A percentile compares a stretch with the other conserved stretches of the same genome.
Conservation (phyloP, 352 stramenopile species). For the Pythium brachiatum region DNA sequence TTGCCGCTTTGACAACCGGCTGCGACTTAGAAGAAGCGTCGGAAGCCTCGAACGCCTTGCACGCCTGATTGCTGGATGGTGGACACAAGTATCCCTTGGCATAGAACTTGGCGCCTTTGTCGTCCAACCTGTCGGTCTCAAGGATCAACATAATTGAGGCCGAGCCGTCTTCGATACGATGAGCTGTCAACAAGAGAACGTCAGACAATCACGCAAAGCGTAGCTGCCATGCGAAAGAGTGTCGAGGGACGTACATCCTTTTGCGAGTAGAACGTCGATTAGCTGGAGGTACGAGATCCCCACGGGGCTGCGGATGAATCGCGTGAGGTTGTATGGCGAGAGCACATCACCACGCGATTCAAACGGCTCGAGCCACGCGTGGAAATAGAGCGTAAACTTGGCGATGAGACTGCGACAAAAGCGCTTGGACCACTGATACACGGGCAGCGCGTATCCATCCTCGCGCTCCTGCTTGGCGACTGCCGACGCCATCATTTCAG, state of each 20-base stretch:
- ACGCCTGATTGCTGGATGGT: constrained; percentile 37
- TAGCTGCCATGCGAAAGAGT: constrained; percentile 5
- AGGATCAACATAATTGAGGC: constrained; percentile 69
- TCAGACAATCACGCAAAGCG: constrained; percentile 6
- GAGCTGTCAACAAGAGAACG: constrained; percentile 26
- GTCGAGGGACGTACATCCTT: constrained; percentile 46
- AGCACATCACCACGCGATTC: constrained; percentile 58
- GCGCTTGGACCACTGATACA: constrained; percentile 79
- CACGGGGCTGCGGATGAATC: constrained; percentile 70
- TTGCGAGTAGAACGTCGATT: constrained; percentile 76
- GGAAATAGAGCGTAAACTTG: constrained; percentile 84
- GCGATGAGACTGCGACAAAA: constrained; percentile 83
- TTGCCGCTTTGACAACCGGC: not conserved
- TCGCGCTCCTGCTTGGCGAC: constrained; percentile 74
- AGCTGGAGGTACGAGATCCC: constrained; percentile 81
- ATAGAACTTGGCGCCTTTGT: constrained; percentile 78
- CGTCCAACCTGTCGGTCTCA: constrained; percentile 69
- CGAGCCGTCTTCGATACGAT: constrained; percentile 47
- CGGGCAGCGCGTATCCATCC: constrained; percentile 71
- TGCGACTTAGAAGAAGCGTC: not conserved
- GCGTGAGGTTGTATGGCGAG: constrained; percentile 60
- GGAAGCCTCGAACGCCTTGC: not conserved
- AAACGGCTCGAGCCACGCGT: constrained; percentile 70
- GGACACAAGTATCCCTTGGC: constrained; percentile 75
- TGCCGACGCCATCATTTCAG: constrained; percentile 79